phyloP scores from a whole-genome alignment of 495 filamentous ascomycete genomes.

The Neurospora sublineolata region DNA sequence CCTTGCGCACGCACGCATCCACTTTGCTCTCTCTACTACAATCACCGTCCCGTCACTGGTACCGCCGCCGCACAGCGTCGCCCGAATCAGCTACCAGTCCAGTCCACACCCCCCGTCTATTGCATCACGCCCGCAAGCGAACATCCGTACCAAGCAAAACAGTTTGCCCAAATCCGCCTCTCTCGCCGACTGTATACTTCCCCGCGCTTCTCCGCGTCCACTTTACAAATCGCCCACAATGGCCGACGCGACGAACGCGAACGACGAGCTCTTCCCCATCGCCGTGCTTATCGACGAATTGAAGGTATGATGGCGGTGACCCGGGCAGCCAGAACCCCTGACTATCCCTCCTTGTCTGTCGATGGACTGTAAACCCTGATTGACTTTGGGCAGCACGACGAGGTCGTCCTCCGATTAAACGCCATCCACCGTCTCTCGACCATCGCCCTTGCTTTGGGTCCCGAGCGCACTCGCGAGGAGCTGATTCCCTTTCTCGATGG shows the following conservation, averaged over 20 bases:
- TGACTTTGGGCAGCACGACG: conserved; percentile 64
- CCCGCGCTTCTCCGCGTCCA: conserved; percentile 4
- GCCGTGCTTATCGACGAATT: conserved; percentile 98
- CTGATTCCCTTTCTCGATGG: conserved; percentile 97
- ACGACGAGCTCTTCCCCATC: conserved; percentile 97
- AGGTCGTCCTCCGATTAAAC: conserved; percentile 93
- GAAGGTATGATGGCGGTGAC: conserved; percentile 54
- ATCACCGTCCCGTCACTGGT: neutral
- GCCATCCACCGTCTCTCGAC: conserved; percentile 96
- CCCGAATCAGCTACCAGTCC: conserved; percentile 1
- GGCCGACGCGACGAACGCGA: conserved; percentile 48
- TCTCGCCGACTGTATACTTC: conserved; percentile 2
- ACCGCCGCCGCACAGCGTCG: neutral
- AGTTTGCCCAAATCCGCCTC: conserved; percentile 2
- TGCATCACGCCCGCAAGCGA: conserved; percentile 22
- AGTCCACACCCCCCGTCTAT: conserved; percentile 13
- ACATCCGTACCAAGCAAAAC: conserved; percentile 3
- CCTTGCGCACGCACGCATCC: conserved; percentile 1
- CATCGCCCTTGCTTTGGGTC: conserved; percentile 88
- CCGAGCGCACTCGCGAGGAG: conserved; percentile 92
- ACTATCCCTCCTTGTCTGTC: neutral
- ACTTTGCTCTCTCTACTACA: neutral
- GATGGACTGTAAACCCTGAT: conserved; percentile 5
- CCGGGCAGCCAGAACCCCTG: neutral
- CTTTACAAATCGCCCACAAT: conserved; percentile 29